phyloP scores from a whole-genome alignment of 208 protist species.

The Leishmania arabica region DNA sequence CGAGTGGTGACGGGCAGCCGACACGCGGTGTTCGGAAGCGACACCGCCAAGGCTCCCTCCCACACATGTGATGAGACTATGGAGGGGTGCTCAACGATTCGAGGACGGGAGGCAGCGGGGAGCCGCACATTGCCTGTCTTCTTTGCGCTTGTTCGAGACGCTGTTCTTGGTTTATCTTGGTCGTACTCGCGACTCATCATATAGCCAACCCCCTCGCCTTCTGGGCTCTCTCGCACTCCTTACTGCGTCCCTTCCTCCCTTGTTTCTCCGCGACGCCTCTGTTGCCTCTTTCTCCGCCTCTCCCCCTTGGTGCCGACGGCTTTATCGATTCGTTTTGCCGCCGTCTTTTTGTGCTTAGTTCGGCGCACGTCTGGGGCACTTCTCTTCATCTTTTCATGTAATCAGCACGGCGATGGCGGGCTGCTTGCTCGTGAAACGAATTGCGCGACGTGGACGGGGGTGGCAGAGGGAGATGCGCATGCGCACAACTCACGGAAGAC shows the following conservation, averaged over 20 bases:
- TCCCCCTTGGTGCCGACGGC: background rate
- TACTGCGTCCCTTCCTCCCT: background rate
- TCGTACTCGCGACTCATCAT: background rate
- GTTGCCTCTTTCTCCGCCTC: background rate
- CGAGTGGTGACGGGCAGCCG: background rate
- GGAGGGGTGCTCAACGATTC: background rate
- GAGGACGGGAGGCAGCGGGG: background rate
- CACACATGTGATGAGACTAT: background rate
- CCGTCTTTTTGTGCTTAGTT: background rate
- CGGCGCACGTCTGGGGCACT: too few species aligned
- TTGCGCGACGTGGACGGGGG: background rate
- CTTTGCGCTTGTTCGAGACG: background rate
- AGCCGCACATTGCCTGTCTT: background rate
- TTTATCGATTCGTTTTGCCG: background rate
- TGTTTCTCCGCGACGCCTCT: background rate
- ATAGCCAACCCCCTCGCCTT: too few species aligned
- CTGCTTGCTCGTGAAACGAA: background rate
- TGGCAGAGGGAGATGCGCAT: background rate
- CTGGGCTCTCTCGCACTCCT: background rate
- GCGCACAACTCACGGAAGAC: background rate
- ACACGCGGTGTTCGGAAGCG: background rate
- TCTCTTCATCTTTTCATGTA: background rate
- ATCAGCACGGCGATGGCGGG: background rate
- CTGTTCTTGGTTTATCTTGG: background rate
- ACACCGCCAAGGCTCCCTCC: background rate